Evolutionary conservation across 805 yeast genomes (phyloP), one percentile per base, ranked within the genome.

Genomic region (Candida incommunis): DNA sequence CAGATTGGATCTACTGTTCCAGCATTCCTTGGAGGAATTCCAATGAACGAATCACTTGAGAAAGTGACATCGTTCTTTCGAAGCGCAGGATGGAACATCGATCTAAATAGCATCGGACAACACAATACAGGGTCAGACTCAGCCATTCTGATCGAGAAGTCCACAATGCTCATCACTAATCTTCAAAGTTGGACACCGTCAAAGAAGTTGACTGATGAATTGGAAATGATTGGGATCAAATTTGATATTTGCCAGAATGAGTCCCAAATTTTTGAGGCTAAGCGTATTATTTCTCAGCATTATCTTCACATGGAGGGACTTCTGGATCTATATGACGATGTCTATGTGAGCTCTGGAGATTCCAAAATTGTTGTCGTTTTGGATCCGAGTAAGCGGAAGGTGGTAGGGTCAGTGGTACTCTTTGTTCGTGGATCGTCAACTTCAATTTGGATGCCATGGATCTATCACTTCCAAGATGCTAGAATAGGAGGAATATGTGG

Each of bases 201-300:
- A 2, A 67, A 71, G 46, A 73, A 73, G 50, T 67, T 76, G 4
- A 72, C 75, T 37, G 60, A 71, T 43, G 78, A 73, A 49, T 63
- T 76, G 49, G 74, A 71, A 63, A 71, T 74, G 46, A 74, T 74
- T 34, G 79, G 80, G 2, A 71, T 76, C 13, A 60, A 75, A 49
- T 75, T 76, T 57, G 78, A 74, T 51, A 65, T 75, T n/a, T 70
- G 77, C 51, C 63, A 60, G 47, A 43, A 37, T 9, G 51, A 55
- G 35, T 51, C 46, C 40, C 48, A 54, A 37, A 43, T 50, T 46
- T 41, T 60, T 2, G 68, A 70, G 49, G 58, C 75, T 37, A 55
- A 68, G 50, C 58, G 61, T n/a, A 55, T 74, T n/a, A 59, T 73
- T 3, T 53, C 59, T 26, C 50, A 58, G 16, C 45, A 56, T 29